Evolutionary conservation across 495 filamentous ascomycete genomes (phyloP), one percentile per base, ranked within the genome.

Genomic region (Penicilliopsis zonata): DNA sequence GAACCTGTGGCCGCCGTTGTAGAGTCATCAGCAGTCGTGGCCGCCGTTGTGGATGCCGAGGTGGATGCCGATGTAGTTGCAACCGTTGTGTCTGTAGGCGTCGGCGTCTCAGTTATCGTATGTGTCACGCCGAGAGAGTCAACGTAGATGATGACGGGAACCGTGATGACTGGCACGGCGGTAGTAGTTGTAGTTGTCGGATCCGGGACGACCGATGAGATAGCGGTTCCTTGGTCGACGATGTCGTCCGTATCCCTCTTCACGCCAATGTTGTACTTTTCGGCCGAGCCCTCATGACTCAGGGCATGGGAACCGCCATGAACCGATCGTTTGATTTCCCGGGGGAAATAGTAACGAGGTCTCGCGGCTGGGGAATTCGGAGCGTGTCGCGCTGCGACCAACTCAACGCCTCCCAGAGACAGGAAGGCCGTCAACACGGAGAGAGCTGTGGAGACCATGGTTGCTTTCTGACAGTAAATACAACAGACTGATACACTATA

Each of bases 301-400:
- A n/a, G n/a, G n/a, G n/a, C n/a, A n/a, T n/a, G n/a, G n/a, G n/a
- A n/a, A n/a, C n/a, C 10, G 18, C 43, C 49, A 30, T 38, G 45
- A 23, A 64, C 41, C 17, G 54, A 43, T 23, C 66, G 50, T 50
- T 69, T 72, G 18, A 65, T 35, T 15, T 64, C 53, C 24, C 57
- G 58, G 2, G 63, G 56, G 35, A 65, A 58, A 40, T 65, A 65
- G 42, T 63, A 64, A 28, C 58, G 58, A 22, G 64, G 64, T 30
- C 50, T 52, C 28, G 54, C 46, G 13, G 53, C 44, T 34, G 52
- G 50, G 5, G 54, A 46, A 24, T 42, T 47, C 9, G 55, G 52
- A 22, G 58, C 53, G 36, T 50, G 41, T 20, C 49, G 34, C 16
- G 56, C 57, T 17, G 45, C 41, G 18, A 46, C 54, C 25, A 63